Evolutionary conservation across 768 basidiomycete genomes (phyloP).

Genomic region (Serpula lacrymans): DNA sequence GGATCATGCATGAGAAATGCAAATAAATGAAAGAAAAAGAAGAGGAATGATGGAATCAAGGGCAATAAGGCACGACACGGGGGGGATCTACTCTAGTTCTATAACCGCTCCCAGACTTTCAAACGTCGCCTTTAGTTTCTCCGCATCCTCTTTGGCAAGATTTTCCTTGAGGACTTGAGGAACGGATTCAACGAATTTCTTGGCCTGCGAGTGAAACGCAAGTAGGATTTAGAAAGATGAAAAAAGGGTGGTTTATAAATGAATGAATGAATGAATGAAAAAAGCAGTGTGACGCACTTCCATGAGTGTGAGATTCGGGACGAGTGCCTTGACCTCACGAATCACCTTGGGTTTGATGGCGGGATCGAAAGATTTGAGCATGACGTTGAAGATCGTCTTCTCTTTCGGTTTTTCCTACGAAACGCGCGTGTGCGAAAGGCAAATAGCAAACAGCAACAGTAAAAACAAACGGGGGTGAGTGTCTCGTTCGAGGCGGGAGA

Average conservation of each 20-base stretch:
- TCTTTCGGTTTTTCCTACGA: conserved; percentile 92
- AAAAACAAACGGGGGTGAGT: too few species aligned
- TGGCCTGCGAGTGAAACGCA: conserved; percentile 67
- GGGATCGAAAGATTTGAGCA: conserved; percentile 91
- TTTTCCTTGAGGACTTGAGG: conserved; percentile 95
- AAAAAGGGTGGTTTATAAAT: conserved; percentile 2
- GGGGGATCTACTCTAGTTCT: conserved; percentile 62
- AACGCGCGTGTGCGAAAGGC: background rate
- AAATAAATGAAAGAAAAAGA: conserved; percentile 2
- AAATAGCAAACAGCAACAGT: too few species aligned
- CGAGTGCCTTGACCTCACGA: conserved; percentile 92
- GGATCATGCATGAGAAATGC: conserved; percentile 12
- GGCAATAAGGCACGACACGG: conserved; percentile 13
- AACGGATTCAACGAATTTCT: conserved; percentile 97
- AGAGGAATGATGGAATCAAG: conserved; percentile 9
- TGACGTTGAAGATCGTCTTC: conserved; percentile 96
- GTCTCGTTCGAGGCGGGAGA: too few species aligned
- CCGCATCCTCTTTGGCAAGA: conserved; percentile 93
- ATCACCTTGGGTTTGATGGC: conserved; percentile 95
- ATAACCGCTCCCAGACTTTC: conserved; percentile 86
- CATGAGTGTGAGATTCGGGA: conserved; percentile 94
- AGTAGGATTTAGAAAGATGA: conserved; percentile 2
- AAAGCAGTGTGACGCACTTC: conserved; percentile 59
- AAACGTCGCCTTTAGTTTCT: conserved; percentile 92
- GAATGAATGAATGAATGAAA: conserved; percentile 2